Percentiles rank a stretch among this genome's conserved stretches.
phyloP scores from a whole-genome alignment of 2,329 filamentous ascomycete species.

The Diaporthe caulivora region DNA sequence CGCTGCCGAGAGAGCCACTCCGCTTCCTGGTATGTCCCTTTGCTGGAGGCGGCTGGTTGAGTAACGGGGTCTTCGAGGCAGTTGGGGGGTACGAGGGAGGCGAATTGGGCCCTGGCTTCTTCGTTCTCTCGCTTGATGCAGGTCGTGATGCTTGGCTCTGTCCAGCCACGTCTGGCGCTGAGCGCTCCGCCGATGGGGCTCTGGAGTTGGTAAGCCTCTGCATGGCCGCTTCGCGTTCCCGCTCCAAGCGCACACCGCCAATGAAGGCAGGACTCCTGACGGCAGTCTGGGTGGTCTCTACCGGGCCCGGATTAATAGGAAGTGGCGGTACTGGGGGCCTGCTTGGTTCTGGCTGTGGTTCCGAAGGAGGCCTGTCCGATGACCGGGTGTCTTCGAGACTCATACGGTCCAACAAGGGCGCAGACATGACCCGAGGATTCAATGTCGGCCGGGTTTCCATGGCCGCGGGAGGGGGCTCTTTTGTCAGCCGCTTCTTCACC shows the following conservation, averaged over 20 bases:
- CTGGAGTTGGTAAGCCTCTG: slow-evolving; percentile 35
- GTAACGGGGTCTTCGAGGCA: slow-evolving; percentile 37
- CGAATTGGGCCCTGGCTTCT: slow-evolving; percentile 34
- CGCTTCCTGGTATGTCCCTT: slow-evolving; percentile 32
- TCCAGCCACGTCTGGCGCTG: slow-evolving; percentile 18
- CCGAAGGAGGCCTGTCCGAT: slow-evolving; percentile 41
- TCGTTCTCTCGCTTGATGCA: slow-evolving; percentile 24
- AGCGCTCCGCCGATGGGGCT: slow-evolving; percentile 34
- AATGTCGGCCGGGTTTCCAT: slow-evolving; percentile 41
- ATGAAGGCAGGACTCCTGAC: slow-evolving; percentile 51
- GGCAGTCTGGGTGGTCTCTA: slow-evolving; percentile 25
- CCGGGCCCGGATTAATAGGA: slow-evolving; percentile 13
- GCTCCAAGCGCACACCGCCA: slow-evolving; percentile 58
- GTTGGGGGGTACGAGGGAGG: slow-evolving; percentile 38
- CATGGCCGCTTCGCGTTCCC: slow-evolving; percentile 52
- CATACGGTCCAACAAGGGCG: slow-evolving; percentile 35
- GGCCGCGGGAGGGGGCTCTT: slow-evolving; percentile 48
- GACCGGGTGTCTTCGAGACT: slow-evolving; percentile 17
- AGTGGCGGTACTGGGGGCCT: slow-evolving; percentile 3
- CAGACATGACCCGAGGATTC: slow-evolving; percentile 33
- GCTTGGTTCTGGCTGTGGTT: slow-evolving; percentile 34
- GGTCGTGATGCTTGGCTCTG: slow-evolving; percentile 12
- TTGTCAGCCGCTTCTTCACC: slow-evolving; percentile 53
- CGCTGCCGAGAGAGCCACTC: slow-evolving; percentile 30
- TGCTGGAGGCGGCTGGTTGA: slow-evolving; percentile 29